Percentiles rank a stretch among this genome's conserved stretches.
These are phyloP conservation scores for Metarhizium brunneum DNA, from an alignment of 2,329 filamentous ascomycete species.

Conservation along the genomic window DNA sequence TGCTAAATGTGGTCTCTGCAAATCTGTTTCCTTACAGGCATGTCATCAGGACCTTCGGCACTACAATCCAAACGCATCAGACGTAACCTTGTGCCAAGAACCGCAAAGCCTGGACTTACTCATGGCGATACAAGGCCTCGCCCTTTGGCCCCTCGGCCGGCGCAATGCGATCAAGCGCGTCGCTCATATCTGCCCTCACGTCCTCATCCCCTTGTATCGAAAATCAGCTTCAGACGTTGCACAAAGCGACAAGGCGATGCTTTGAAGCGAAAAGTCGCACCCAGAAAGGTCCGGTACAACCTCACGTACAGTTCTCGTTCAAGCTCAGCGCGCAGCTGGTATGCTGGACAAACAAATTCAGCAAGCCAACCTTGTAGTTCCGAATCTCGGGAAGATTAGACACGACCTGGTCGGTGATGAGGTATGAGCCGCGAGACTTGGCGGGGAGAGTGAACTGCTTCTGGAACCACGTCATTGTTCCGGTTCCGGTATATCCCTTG, in stretches of 20 bases:
- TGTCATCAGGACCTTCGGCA: constrained; percentile 85
- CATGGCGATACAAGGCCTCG: constrained; percentile 69
- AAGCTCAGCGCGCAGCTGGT: constrained; percentile 83
- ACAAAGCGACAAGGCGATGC: too few species aligned
- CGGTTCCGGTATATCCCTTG: constrained; percentile 19
- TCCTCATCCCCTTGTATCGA: constrained; percentile 51
- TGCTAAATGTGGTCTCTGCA: background rate
- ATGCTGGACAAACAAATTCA: constrained; percentile 92
- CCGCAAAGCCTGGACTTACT: constrained; percentile 16
- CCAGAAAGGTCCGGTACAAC: too few species aligned
- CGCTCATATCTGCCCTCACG: constrained; percentile 88
- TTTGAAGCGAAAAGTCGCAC: too few species aligned
- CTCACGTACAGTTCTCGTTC: constrained; percentile 70
- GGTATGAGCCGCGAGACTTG: constrained; percentile 73
- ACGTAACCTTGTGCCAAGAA: background rate
- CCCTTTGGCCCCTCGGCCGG: constrained; percentile 67
- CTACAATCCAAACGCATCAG: constrained; percentile 21
- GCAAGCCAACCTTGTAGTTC: constrained; percentile 73
- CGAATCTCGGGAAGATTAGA: constrained; percentile 68
- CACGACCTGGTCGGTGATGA: constrained; percentile 71
- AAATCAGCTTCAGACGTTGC: background rate
- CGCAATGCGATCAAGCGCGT: constrained; percentile 83
- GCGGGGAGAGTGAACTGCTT: constrained; percentile 75
- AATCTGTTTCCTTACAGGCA: constrained; percentile 56
- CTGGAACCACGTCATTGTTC: constrained; percentile 67